A percentile compares a stretch with the other conserved stretches of the same genome.
phyloP scores from a whole-genome alignment of 2,329 filamentous ascomycete species.

The Fusarium neocosmosporiellum region DNA sequence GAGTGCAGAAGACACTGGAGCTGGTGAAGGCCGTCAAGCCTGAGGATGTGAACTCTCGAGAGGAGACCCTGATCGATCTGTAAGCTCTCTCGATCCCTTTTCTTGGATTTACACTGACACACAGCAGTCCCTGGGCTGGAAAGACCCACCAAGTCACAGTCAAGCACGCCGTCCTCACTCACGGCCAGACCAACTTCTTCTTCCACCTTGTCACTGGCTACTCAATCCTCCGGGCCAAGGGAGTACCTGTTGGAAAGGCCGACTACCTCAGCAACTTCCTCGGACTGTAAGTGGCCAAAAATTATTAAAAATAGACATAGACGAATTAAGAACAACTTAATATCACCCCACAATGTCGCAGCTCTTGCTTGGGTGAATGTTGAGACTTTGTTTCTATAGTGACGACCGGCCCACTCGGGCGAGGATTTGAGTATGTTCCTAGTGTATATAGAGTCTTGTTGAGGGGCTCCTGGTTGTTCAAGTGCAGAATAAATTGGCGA shows the following conservation, averaged over 20 bases:
- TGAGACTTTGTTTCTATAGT: neutral
- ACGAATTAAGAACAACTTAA: neutral
- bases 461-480: neutral
- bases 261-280: constrained; percentile 28
- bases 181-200: constrained; percentile 32
- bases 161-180: constrained; percentile 18
- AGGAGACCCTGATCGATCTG: constrained; percentile 17
- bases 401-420: neutral
- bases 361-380: neutral
- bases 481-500: no score
- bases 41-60: constrained; percentile 22
- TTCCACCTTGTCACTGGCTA: constrained; percentile 33
- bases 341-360: neutral
- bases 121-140: constrained; percentile 7
- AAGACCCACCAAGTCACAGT: constrained; percentile 20
- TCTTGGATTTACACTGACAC: neutral
- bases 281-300: constrained; percentile 4
- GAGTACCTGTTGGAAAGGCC: constrained; percentile 32
- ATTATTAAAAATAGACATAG: neutral
- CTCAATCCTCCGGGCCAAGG: constrained; percentile 31
- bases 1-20: constrained; percentile 31
- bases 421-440: neutral
- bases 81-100: neutral
- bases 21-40: constrained; percentile 16
- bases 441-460: neutral